Evolutionary conservation across 306 rosid species (phyloP), one percentile per base, ranked within the genome.

Genomic region (Vigna radiata): DNA sequence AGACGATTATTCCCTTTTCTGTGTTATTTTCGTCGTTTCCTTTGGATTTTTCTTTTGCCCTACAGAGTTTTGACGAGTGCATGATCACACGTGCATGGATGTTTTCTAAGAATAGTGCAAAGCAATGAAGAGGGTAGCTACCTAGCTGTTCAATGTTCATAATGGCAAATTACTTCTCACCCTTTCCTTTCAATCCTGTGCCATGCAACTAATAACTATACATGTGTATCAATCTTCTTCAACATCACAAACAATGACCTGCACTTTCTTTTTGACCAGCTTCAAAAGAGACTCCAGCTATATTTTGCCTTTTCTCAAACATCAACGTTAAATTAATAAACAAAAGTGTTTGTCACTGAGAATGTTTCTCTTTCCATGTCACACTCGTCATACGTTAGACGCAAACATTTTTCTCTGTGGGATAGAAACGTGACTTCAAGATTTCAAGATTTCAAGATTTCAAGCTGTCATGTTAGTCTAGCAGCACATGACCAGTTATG

Each of bases 1-100:
- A 84, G 88, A 85, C 87, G 90, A 86, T 87, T 87, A 84, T 90
- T 90, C 88, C 89, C 86, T 86, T 86, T 87, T 78, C 67, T 83
- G 80, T 85, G 70, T 77, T 41, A 60, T 15, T 78, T 84, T 88
- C 82, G 87, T 88, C 87, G 89, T 88, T 87, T 85, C 84, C 81
- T 54, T 80, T 85, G 91, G 85, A 85, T 69, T 29, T 80, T 89
- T 72, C 67, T 5, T 25, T 46, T 82, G 81, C 37, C 71, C 81
- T 75, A 77, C 76, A 76, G 81, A 82, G 87, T 75, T 25, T 68
- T 89, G 69, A 74, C 79, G 79, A 73, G 84, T 71, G 81, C 84
- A 81, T 88, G 78, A 37, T 73, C 83, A 70, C 89, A 85, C 88
- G 87, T 82, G 94, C 88, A 86, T 59, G 77, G 43, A 49, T 70